Conservation (phyloP, 2,329 filamentous ascomycete genomes). For the Helicocarpus griseus region DNA sequence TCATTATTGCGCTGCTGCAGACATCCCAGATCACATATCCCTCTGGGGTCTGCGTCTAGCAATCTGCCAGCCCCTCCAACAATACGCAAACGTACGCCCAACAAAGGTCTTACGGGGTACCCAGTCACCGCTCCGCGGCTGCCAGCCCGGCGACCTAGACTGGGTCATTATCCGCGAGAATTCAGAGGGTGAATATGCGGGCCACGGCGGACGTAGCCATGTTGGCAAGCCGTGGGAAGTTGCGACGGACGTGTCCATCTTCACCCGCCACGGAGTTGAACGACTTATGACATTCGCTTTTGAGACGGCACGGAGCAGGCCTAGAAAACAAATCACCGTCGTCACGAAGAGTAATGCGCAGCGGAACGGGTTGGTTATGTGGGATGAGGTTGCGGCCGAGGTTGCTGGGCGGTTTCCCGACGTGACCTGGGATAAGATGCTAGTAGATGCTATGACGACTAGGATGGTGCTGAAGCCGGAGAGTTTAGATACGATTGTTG, state of each 20-base stretch:
- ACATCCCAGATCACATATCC: conserved; percentile 48
- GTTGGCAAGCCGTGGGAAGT: conserved; percentile 42
- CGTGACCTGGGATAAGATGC: conserved; percentile 45
- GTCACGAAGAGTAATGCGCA: conserved; percentile 49
- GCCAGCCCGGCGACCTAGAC: conserved; percentile 41
- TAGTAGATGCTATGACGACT: conserved; percentile 49
- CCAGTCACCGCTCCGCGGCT: conserved; percentile 39
- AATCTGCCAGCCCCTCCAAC: conserved; percentile 46
- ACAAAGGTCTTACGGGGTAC: conserved; percentile 45
- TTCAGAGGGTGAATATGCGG: conserved; percentile 47
- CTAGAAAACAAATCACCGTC: conserved; percentile 41
- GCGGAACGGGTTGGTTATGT: conserved; percentile 47
- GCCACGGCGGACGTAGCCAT: conserved; percentile 46
- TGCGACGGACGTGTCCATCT: conserved; percentile 45
- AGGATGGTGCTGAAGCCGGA: conserved; percentile 44
- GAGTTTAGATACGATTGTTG: conserved; percentile 44
- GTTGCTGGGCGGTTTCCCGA: conserved; percentile 42
- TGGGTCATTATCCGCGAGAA: conserved; percentile 50
- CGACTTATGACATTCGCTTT: conserved; percentile 46
- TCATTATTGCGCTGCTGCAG: conserved; percentile 16
- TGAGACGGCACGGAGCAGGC: conserved; percentile 39
- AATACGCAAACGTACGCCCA: conserved; percentile 49
- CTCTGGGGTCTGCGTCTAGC: conserved; percentile 48
- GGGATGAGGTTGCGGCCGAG: conserved; percentile 43
- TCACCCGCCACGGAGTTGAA: conserved; percentile 43